Evolutionary conservation across 257 asterid genomes (phyloP), one percentile per base, ranked within the genome.

Genomic region (Solanum paucissectum): DNA sequence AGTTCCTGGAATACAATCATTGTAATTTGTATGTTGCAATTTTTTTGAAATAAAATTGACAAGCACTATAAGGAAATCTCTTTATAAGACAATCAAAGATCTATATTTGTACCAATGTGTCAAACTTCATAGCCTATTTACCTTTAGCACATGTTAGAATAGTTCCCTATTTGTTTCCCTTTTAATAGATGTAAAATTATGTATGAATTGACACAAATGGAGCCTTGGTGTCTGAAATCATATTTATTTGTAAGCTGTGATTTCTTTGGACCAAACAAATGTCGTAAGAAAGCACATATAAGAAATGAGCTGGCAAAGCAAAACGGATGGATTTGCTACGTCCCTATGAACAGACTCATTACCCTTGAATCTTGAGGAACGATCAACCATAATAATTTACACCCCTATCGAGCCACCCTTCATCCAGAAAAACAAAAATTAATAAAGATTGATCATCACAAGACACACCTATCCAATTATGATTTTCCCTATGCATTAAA

Each of bases 81-180:
- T n/a, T 20, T 38, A 69, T 40, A 37, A 29, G 49, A 16, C 21
- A 49, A 29, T 29, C 60, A n/a, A 58, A 52, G 68, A 73, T 23
- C 77, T 85, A 66, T 12, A 14, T 85, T n/a, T 85, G 58, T 85
- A n/a, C 5, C 44, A 79, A 34, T 58, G 69, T 55, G 46, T 86
- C 73, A 88, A 88, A 83, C n/a, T 83, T 74, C 85, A 84, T 27
- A 40, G 62, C 86, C 68, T 81, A 46, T 46, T 11, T 20, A 37
- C 86, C 62, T 87, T 32, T 58, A 68, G 72, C 83, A 84, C 77
- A 84, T 89, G 88, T 40, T 75, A 36, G 84, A 76, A 76, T 84
- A 87, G 71, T 74, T 34, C 9, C 69, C 49, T 38, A 37, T 37
- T 37, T 23, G 14, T 38, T n/a, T 38, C 29, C 46, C 81, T 73